Conservation (phyloP, 176 grass and related monocot species). For the Bolboschoenus planiculmis region DNA sequence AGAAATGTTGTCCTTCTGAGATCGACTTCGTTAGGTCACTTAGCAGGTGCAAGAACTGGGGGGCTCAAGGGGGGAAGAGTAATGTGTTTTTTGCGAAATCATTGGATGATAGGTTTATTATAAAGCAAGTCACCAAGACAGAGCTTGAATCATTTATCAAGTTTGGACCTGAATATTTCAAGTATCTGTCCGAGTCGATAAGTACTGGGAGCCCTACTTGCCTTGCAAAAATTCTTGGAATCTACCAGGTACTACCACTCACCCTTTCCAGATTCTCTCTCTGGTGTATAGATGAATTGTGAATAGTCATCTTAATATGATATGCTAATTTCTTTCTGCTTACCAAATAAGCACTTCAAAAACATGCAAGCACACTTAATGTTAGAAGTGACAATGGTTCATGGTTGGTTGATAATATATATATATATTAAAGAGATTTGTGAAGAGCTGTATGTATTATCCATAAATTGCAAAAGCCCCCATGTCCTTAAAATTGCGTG, state of each 20-base stretch:
- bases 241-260: constrained; percentile 83
- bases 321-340: background rate
- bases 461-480: background rate
- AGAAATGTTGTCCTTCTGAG: constrained; percentile 84
- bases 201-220: constrained; percentile 79
- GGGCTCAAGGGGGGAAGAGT: constrained; percentile 93
- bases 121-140: constrained; percentile 98
- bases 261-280: constrained; percentile 1
- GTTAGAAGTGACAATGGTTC: background rate
- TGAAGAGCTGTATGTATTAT: background rate
- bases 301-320: background rate
- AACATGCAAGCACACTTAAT: background rate
- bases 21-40: constrained; percentile 82
- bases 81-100: constrained; percentile 99
- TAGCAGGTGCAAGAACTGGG: constrained; percentile 93
- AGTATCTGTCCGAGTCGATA: constrained; percentile 88
- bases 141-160: constrained; percentile 98
- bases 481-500: background rate
- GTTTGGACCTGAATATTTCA: constrained; percentile 88
- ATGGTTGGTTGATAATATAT: background rate
- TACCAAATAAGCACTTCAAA: background rate
- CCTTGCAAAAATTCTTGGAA: constrained; percentile 94
- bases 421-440: background rate
- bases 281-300: background rate
- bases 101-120: constrained; percentile 96